Evolutionary conservation across 257 asterid genomes (phyloP), one percentile per base, ranked within the genome.

Genomic region (Solanum neorickii): DNA sequence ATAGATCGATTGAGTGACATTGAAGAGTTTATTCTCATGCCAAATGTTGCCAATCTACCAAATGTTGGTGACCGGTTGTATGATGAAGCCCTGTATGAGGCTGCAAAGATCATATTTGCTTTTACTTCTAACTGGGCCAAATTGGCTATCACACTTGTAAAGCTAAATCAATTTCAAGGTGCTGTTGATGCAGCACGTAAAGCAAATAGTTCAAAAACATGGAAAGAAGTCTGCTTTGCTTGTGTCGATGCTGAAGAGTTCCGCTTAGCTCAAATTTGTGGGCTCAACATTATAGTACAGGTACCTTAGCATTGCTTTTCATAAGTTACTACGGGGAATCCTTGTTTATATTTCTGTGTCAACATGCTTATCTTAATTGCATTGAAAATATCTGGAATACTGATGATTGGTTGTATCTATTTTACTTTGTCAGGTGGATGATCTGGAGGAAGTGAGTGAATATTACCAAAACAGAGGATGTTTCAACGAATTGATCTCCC

Each of bases 131-230:
- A 97, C 89, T 97, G 99, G 99, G 98, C 96, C 86, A 97, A 97
- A 89, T 92, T 97, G 93, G 99, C 99, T 15, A 84, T 65, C 88
- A 97, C 99, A 35, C 92, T 97, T 62, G 99, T 96, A 90, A 97
- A 93, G 92, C 86, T 97, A 94, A 93, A 91, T 87, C 99, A 97
- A 89, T 97, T 96, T 90, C 99, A 97, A 94, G 96, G 99, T 52
- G 99, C 99, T 62, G 99, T 97, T 87, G 99, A 97, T 96, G 99
- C 99, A 59, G 99, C 99, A 12, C 91, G 99, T 83, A 97, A 97
- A 93, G 99, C 99, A 76, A 96, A 96, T 86, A 97, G 99, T 83
- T 91, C 99, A 87, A 97, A 96, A 94, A 96, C 98, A 46, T 97
- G 99, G 99, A 97, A 97, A 90, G 99, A 97, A 89, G 93, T 97